Base-by-base conservation (phyloP, 768 basidiomycete genomes). In the Lactarius quietus region DNA sequence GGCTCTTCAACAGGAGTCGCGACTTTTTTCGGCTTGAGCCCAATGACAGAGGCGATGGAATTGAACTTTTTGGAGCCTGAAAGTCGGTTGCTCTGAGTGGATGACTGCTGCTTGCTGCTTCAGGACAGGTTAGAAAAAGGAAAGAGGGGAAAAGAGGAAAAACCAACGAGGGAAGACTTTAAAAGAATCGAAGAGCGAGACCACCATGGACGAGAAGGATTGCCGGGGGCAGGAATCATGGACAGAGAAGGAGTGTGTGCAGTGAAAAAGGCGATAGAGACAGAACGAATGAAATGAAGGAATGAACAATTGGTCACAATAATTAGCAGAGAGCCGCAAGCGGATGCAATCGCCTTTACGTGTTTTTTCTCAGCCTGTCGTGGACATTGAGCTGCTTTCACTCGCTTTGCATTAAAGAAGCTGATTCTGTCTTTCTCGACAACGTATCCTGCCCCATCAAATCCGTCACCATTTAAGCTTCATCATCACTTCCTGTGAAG, bases 21-120 rank as follows among this genome's bases (percentile, higher is more conserved):
- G 0, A 83, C 78, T 71, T 87, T 89, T 76, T 85, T 89, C 26
- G 82, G 75, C 73, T 83, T 88, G 71, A 87, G 77, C 54, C 87
- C 86, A 43, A 90, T 83, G 41, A 83, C 86, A 56, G 83, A 78
- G 12, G 83, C 83, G 57, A 90, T 74, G 8, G 84, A 80, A 64
- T 80, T 85, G 72, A 88, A 79, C 67, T 78, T 83, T 73, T 80
- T 75, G 66, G 71, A 60, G 39, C 39, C 29, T 14, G 61, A 48
- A 38, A 31, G 64, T 54, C 61, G 69, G 31, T 14, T 57, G 9
- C 33, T 15, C 39, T 58, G 57, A 18, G 33, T n/a, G 17, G 29
- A 9, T 18, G 62, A 48, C 31, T 59, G 61, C 18, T 64, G 57
- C 23, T 59, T 59, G 10, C 54, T 68, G 61, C 28, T 43, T 54